These are phyloP conservation scores for Saposhnikovia divaricata DNA, from an alignment of 129 eudicot species.

Conservation along the genomic window DNA sequence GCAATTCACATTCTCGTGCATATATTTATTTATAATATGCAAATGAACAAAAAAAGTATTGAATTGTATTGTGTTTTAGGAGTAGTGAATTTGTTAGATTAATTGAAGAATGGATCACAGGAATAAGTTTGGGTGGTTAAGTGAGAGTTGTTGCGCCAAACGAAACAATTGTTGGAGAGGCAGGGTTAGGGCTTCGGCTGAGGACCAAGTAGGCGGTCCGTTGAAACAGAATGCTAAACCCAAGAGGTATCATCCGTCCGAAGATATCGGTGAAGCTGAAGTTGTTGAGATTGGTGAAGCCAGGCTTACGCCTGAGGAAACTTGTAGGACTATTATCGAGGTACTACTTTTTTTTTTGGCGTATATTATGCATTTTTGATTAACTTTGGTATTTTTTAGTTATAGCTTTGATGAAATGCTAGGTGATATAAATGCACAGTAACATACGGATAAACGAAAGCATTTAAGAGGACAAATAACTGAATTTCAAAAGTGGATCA, in stretches of 20 bases:
- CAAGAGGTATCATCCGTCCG: constrained; percentile 82
- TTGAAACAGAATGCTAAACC: constrained; percentile 72
- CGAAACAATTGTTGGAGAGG: constrained; percentile 24
- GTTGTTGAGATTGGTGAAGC: constrained; percentile 53
- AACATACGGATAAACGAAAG: not conserved
- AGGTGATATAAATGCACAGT: not conserved
- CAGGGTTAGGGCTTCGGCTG: constrained; percentile 54
- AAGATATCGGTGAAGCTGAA: constrained; percentile 65
- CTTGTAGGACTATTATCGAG: constrained; percentile 84
- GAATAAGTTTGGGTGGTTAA: constrained; percentile 33
- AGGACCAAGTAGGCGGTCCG: constrained; percentile 46
- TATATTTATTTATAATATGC: not conserved
- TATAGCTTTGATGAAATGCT: not conserved
- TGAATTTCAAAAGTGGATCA: not conserved
- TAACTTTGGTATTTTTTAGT: not conserved
- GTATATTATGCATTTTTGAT: not conserved
- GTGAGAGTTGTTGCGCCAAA: constrained; percentile 15
- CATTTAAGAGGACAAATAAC: not conserved
- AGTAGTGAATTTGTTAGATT: constrained; percentile 7
- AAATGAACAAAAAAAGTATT: not conserved
- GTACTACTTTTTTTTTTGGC: constrained; percentile 19
- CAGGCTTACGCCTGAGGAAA: constrained; percentile 72
- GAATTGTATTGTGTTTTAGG: not conserved
- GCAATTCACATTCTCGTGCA: not conserved
- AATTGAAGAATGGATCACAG: constrained; percentile 26